Evolutionary conservation across 805 yeast genomes (phyloP), one percentile per base, ranked within the genome.

Genomic region (Debaryomyces maramus): DNA sequence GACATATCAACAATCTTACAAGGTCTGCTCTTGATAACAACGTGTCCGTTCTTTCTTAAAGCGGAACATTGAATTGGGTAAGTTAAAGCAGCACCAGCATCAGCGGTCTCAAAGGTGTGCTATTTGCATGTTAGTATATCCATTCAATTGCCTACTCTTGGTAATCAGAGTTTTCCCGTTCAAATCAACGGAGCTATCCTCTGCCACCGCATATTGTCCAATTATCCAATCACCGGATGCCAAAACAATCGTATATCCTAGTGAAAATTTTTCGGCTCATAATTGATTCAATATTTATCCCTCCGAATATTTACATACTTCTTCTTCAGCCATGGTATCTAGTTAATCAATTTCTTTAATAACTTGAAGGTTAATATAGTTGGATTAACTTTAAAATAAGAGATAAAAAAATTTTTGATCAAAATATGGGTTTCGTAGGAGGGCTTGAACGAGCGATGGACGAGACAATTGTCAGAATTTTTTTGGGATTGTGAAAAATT

Each of bases 1-100:
- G 99, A 93, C 99, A 93, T 93, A 74, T 93, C 99, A 64, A 93
- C 95, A 75, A 93, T 93, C 85, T 93, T 93, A 83, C 98, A 93
- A 72, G 99, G 99, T 83, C 99, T 95, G 67, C 88, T 80, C 82
- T 93, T 93, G 80, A 91, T 93, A 61, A 84, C 95, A 70, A 93
- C 99, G 84, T 88, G 95, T 68, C 99, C 99, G 81, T 82, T 86
- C 95, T 93, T 93, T 84, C 99, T 90, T 77, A 93, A 88, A 58
- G 99, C 97, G 66, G 98, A 93, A 86, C 99, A 91, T 84, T 91
- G 99, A 82, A 84, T 77, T 83, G 99, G 99, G 96, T 70, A 91
- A 72, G 97, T 91, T 66, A 82, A 72, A 70, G 99, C 91, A 76
- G 98, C 90, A 76, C 97, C 98, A 67, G 99, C 98, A 74, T 88